Percentiles rank a stretch among this genome's conserved stretches.
phyloP scores from a whole-genome alignment of 495 filamentous ascomycete genomes.

The Penicillium paxilli region DNA sequence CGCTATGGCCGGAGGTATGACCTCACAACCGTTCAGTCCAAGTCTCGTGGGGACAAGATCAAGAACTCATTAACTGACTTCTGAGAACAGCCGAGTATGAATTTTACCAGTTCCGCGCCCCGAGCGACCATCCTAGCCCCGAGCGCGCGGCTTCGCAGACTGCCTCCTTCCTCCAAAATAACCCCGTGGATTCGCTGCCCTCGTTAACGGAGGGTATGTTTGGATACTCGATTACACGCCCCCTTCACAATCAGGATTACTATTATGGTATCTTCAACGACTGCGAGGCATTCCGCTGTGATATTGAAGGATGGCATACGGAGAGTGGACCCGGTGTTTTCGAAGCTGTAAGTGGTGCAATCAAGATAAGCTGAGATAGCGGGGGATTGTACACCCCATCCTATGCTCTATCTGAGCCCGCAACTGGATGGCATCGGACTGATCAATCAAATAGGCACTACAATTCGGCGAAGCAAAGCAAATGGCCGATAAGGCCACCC shows the following conservation, averaged over 20 bases:
- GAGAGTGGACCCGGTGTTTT: constrained; percentile 95
- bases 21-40: neutral
- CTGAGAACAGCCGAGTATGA: constrained; percentile 80
- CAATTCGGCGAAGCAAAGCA: constrained; percentile 79
- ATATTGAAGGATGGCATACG: constrained; percentile 96
- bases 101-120: constrained; percentile 90
- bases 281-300: constrained; percentile 77
- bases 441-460: constrained; percentile 54
- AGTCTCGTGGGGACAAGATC: no score
- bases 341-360: constrained; percentile 67
- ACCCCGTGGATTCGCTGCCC: constrained; percentile 70
- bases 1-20: constrained; percentile 90
- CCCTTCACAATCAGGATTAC: constrained; percentile 90
- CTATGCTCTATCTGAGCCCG: no score
- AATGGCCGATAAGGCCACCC: constrained; percentile 86
- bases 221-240: constrained; percentile 91
- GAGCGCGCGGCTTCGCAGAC: constrained; percentile 69
- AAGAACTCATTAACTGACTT: neutral
- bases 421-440: neutral
- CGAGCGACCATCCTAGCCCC: constrained; percentile 43
- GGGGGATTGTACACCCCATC: no score
- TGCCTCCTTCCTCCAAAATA: constrained; percentile 69
- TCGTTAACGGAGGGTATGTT: constrained; percentile 95
- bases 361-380: neutral
- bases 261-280: constrained; percentile 89